A percentile compares a stretch with the other conserved stretches of the same genome.
phyloP scores from a whole-genome alignment of 352 stramenopile species.

The Phytophthora multivora region DNA sequence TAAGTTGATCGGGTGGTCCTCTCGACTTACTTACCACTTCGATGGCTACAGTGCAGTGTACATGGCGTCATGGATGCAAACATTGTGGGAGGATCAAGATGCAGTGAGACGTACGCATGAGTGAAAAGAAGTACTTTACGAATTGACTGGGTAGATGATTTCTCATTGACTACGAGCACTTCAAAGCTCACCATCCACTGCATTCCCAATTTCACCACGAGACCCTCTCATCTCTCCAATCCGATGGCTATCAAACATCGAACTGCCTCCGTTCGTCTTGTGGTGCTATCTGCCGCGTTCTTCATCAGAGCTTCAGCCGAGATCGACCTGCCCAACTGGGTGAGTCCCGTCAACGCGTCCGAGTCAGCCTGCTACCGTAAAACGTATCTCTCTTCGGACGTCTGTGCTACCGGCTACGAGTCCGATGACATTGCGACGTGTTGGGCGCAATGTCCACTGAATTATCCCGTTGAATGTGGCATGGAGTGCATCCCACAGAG shows the following conservation, averaged over 20 bases:
- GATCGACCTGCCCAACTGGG: slow-evolving; percentile 29
- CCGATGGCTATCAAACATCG: slow-evolving; percentile 6
- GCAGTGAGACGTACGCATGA: too few relatives aligned
- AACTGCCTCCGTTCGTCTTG: background rate
- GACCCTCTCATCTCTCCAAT: background rate
- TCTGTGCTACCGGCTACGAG: slow-evolving; percentile 22
- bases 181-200: slow-evolving; percentile 4
- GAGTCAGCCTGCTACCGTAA: slow-evolving; percentile 54
- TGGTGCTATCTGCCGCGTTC: background rate
- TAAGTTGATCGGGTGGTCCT: too few relatives aligned
- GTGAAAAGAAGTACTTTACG: background rate
- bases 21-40: too few relatives aligned
- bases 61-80: too few relatives aligned
- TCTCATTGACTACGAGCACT: background rate
- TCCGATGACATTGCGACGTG: slow-evolving; percentile 26
- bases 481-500: slow-evolving; percentile 72
- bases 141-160: slow-evolving; percentile 6
- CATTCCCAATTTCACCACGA: slow-evolving; percentile 7
- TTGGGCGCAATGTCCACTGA: slow-evolving; percentile 47
- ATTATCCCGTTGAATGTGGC: slow-evolving; percentile 71
- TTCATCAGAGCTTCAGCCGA: background rate
- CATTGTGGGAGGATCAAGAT: too few relatives aligned
- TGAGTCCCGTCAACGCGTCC: slow-evolving; percentile 19
- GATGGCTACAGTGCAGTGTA: too few relatives aligned
- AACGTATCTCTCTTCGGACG: slow-evolving; percentile 29